Evolutionary conservation across 2,329 filamentous ascomycete species (phyloP), one percentile per base, ranked within the genome.

Genomic region (Metarhizium robertsii): DNA sequence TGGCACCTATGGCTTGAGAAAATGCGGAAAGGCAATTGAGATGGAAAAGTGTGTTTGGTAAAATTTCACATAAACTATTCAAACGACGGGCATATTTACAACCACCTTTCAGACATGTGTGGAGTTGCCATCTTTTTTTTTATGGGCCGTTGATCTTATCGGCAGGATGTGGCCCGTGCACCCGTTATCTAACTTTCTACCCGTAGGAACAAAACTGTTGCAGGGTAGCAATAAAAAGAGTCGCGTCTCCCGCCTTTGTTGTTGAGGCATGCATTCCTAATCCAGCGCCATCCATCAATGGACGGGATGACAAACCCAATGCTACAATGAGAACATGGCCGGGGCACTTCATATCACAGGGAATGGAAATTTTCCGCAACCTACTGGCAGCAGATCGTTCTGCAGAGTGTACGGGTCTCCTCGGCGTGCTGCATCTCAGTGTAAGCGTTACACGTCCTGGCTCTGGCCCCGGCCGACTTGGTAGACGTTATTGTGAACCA

Each of bases 371-470:
- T 53, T 43, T 56, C 54, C 54, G 54, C 11, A 18, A 6, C 46
- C 18, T 25, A 10, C 49, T 10, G 25, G 38, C 40, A 20, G 20
- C 46, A 43, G 42, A 55, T 57, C 50, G 50, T 46, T 16, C 34
- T 53, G 13, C 51, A 38, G 48, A 49, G 56, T 50, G 56, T 46
- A 57, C 49, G 20, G 43, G 46, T 13, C 50, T 49, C 14, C 10
- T 30, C 20, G 18, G 34, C 38, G 53, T 53, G 52, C 56, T 53
- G 56, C 56, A 55, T 55, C 56, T 55, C 50, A 52, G 56, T 57
- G 53, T 34, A 25, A 53, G 36, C 34, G 53, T 57, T 45, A 53
- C 56, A 55, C 55, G 25, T 14, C 11, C 20, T 32, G 32, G 32
- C 6, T 34, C 32, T 11, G 32, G 32, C 32, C 32, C 6, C 6